These are phyloP conservation scores for Chloranthus sessilifolius DNA, from an alignment of 164 flowering plant genomes.

Conservation along the genomic window DNA sequence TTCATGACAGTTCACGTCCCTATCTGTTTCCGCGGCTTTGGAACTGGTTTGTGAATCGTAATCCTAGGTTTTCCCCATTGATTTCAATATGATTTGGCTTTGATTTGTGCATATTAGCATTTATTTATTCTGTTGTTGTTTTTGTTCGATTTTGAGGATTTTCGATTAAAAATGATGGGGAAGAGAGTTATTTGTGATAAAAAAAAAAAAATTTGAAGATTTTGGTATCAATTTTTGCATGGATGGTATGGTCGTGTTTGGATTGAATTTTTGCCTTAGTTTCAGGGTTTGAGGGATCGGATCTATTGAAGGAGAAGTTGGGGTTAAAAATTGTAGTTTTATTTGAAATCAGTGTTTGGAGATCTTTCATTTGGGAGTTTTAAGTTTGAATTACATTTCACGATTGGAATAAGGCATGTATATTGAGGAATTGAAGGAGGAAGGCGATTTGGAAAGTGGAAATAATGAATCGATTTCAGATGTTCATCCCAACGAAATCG, in stretches of 20 bases:
- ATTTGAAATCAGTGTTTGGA: neutral
- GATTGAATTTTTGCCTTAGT: neutral
- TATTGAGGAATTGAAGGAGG: slow-evolving; percentile 58
- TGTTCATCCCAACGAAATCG: slow-evolving; percentile 13
- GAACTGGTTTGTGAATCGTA: too few species aligned
- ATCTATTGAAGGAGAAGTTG: neutral
- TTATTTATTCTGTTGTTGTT: neutral
- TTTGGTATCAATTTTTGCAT: neutral
- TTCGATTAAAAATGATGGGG: neutral
- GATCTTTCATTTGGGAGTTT: neutral
- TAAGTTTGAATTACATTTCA: neutral
- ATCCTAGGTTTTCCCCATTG: too few species aligned
- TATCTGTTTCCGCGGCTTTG: too few species aligned
- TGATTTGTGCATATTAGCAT: neutral
- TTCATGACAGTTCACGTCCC: too few species aligned
- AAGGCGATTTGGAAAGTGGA: slow-evolving; percentile 24
- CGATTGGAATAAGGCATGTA: slow-evolving; percentile 47
- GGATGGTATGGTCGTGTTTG: neutral
- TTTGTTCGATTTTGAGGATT: neutral
- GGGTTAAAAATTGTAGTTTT: neutral
- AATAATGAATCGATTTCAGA: slow-evolving; percentile 16
- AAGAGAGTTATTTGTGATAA: neutral
- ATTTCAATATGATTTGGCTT: neutral
- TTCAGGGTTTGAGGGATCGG: neutral
- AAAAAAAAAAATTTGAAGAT: neutral